Evolutionary conservation across 2,329 filamentous ascomycete genomes (phyloP).

Genomic region (Trichophyton rubrum): DNA sequence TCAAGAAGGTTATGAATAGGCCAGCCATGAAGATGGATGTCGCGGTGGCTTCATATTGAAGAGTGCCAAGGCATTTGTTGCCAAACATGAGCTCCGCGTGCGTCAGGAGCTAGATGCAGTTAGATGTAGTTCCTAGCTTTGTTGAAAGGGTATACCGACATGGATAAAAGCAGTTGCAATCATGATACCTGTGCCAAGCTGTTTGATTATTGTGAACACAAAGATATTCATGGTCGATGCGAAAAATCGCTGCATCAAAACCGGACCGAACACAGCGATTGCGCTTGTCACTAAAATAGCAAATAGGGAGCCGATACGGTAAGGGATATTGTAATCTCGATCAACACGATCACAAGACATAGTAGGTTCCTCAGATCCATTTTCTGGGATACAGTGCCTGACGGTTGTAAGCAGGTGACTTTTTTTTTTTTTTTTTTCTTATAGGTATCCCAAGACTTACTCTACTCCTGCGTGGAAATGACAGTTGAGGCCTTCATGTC

Average conservation of each 20-base stretch:
- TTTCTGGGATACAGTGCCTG: constrained; percentile 44
- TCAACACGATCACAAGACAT: constrained; percentile 35
- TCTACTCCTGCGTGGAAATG: constrained; percentile 67
- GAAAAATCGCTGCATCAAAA: constrained; percentile 49
- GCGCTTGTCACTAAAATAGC: constrained; percentile 56
- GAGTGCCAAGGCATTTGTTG: constrained; percentile 54
- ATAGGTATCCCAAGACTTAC: constrained; percentile 34
- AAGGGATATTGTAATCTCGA: constrained; percentile 53
- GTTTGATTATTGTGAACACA: constrained; percentile 45
- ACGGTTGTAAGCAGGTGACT: not conserved
- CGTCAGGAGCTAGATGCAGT: constrained; percentile 50
- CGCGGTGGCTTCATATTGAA: constrained; percentile 57
- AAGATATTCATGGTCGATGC: constrained; percentile 37
- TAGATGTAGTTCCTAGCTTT: constrained; percentile 2
- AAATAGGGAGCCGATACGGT: constrained; percentile 61
- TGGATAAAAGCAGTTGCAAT: constrained; percentile 60
- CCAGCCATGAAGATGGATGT: constrained; percentile 63
- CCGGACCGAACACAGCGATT: constrained; percentile 56
- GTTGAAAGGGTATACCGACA: constrained; percentile 29
- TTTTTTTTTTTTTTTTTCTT: not conserved
- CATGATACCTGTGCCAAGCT: constrained; percentile 60
- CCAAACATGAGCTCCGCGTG: constrained; percentile 61
- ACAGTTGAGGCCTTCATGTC: constrained; percentile 38
- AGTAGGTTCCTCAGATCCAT: constrained; percentile 29
- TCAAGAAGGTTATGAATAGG: constrained; percentile 57